Base-by-base conservation (phyloP, 2,329 filamentous ascomycete genomes). In the Sclerotinia minor region DNA sequence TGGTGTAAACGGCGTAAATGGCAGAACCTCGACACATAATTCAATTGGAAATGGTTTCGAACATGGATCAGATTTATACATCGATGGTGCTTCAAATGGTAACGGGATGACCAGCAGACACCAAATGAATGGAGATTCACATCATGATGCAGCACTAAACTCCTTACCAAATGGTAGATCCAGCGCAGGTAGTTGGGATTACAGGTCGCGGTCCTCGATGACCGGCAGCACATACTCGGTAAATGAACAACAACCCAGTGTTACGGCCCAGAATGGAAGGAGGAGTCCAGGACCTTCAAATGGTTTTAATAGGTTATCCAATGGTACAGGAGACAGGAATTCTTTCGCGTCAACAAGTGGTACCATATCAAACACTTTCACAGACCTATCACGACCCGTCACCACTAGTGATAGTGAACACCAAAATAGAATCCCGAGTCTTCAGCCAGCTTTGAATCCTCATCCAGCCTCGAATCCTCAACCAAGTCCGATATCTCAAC, bases 81-180 rank as follows among this genome's bases (percentile, higher is more conserved):
- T 73, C 38, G 73, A 77, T 64, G 71, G 65, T 45, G 41, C 38
- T 58, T 35, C 64, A 50, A 65, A 58, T 58, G 44, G 58, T 24
- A 54, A 55, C n/a, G 69, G 68, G 53, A 68, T 58, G 44, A 67
- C 64, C n/a, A 69, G 64, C 19, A 69, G 70, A 50, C 49, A 65
- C 21, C 71, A 71, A 35, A 69, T 69, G 68, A 77, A 76, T 72
- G 76, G 75, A 26, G 75, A 76, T 59, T 70, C 72, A 65, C 65
- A 69, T 24, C 71, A 71, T 65, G 75, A 77, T 60, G 83, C 85
- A 75, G 88, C 83, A 79, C 85, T 88, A 79, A 85, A 82, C 77
- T 83, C 85, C 49, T 75, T 86, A 75, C 83, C 84, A 72, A 88
- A 89, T 76, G 85, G 83, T 71, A 82, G 81, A 73, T 80, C 82